phyloP scores from a whole-genome alignment of 148 eudicot species.

The Talinum fruticosum region DNA sequence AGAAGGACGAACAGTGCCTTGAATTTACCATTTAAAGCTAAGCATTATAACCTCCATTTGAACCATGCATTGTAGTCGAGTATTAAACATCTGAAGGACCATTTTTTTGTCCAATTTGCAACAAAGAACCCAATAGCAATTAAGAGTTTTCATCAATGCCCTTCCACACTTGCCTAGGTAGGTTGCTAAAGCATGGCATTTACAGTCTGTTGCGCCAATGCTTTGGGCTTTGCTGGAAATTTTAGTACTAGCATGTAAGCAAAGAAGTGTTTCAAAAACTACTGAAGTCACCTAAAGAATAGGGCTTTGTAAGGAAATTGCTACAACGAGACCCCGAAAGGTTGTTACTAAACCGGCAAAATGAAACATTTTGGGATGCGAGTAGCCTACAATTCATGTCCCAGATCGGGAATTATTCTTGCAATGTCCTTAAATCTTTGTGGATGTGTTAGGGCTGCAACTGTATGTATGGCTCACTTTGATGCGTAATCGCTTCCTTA shows the following conservation, averaged over 20 bases:
- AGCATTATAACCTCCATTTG: no score
- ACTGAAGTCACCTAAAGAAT: conserved; percentile 60
- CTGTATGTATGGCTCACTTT: no score
- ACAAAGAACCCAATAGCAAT: no score
- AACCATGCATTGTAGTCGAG: no score
- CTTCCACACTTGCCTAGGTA: conserved; percentile 17
- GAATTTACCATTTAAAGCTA: no score
- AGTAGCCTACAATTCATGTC: not conserved
- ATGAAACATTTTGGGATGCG: not conserved
- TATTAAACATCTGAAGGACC: not conserved
- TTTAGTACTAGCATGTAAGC: conserved; percentile 72
- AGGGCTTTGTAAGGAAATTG: not conserved
- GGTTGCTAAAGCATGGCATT: conserved; percentile 65
- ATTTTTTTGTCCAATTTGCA: no score
- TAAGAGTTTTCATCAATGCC: no score
- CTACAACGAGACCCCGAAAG: not conserved
- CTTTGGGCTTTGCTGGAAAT: conserved; percentile 79
- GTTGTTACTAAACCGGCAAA: not conserved
- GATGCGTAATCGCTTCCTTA: no score
- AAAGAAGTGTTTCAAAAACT: conserved; percentile 64
- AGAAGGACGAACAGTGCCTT: no score
- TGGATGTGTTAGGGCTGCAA: no score
- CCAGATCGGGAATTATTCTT: no score
- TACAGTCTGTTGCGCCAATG: conserved; percentile 63
- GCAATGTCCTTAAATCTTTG: no score